phyloP scores from a whole-genome alignment of 345 rosid species.

The Mallotus nudiflorus region DNA sequence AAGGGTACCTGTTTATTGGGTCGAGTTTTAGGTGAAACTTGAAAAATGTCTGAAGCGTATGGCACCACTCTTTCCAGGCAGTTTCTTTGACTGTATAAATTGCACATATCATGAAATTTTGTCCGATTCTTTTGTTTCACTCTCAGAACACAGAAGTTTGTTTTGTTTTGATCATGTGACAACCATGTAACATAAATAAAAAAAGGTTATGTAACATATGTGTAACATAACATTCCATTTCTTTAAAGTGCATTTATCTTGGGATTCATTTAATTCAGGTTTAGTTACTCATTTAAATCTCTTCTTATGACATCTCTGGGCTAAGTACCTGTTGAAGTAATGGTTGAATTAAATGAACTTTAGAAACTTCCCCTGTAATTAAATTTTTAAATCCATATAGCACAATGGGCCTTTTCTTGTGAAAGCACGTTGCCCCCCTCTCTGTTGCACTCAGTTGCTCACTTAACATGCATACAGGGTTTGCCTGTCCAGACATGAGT shows the following conservation, averaged over 20 bases:
- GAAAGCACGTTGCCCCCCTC: background rate
- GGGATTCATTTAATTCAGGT: background rate
- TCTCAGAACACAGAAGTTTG: background rate
- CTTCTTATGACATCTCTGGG: background rate
- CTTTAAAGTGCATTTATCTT: background rate
- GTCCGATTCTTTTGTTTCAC: background rate
- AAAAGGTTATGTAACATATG: too few species aligned
- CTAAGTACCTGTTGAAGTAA: background rate
- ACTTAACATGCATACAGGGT: background rate
- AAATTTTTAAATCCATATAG: background rate
- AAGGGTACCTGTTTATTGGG: background rate
- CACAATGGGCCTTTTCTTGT: background rate
- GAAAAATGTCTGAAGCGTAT: background rate
- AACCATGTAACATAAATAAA: background rate
- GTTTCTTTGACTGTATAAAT: background rate
- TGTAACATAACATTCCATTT: background rate
- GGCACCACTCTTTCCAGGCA: background rate
- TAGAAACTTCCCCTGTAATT: conserved; percentile 8
- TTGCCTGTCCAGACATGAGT: conserved; percentile 34
- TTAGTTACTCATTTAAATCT: background rate
- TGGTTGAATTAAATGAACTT: conserved; percentile 1
- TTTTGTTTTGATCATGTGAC: background rate
- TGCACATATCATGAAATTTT: background rate
- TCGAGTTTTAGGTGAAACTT: background rate
- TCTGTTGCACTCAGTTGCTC: background rate